phyloP scores from a whole-genome alignment of 768 basidiomycete species.

The Podaxis sp. region DNA sequence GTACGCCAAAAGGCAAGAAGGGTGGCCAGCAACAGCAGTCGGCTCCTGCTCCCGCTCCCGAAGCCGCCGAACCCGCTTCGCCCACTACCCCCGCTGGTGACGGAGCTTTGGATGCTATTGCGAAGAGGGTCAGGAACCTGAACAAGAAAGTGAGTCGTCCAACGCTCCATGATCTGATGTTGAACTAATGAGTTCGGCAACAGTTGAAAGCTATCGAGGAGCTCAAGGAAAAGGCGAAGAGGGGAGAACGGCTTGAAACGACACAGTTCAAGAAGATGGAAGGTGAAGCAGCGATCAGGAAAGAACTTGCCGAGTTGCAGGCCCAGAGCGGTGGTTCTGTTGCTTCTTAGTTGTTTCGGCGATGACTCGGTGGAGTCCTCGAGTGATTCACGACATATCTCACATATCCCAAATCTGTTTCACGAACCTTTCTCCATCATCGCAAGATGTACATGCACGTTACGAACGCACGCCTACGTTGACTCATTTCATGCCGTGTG shows the following conservation, averaged over 20 bases:
- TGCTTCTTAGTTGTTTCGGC: background rate
- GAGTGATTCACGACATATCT: background rate
- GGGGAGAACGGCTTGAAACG: conserved; percentile 89
- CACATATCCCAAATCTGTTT: background rate
- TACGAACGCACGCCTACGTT: background rate
- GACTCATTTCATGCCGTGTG: background rate
- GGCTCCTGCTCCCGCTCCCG: conserved; percentile 23
- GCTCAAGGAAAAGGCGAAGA: conserved; percentile 86
- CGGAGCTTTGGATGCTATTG: conserved; percentile 66
- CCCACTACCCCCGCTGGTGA: conserved; percentile 59
- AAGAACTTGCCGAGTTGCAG: conserved; percentile 61
- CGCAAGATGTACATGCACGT: background rate
- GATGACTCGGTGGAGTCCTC: background rate
- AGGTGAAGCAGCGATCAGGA: conserved; percentile 79
- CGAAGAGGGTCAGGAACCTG: conserved; percentile 93
- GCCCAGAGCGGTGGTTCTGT: background rate
- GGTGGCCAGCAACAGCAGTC: conserved; percentile 21
- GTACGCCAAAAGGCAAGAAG: conserved; percentile 19
- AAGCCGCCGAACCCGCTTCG: conserved; percentile 31
- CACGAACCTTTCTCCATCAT: background rate
- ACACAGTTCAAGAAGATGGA: conserved; percentile 99
- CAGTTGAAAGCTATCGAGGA: conserved; percentile 99
- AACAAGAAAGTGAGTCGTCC: conserved; percentile 80
- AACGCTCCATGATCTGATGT: background rate
- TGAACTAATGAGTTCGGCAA: background rate